Evolutionary conservation across 176 grass and related monocot species (phyloP).

Genomic region (Oryza glumipatula): DNA sequence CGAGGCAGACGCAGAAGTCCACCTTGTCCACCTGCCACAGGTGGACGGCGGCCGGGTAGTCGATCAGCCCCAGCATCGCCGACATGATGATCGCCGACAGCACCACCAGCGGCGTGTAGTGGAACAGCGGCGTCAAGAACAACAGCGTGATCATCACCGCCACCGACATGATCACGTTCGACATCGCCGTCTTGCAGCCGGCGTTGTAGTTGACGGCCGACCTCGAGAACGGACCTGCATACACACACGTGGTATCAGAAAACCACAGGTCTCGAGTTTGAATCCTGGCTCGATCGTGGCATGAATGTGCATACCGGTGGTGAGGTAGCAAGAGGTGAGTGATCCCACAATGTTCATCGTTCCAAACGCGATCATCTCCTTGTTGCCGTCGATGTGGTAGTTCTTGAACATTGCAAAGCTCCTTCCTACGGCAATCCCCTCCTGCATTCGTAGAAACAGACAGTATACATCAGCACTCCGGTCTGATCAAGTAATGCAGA

Average conservation of each 20-base stretch:
- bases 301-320: constrained; percentile 55
- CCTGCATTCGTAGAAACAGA: constrained; percentile 40
- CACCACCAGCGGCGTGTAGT: constrained; percentile 96
- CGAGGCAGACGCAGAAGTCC: constrained; percentile 90
- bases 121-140: constrained; percentile 90
- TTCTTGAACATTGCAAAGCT: constrained; percentile 99
- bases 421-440: constrained; percentile 93
- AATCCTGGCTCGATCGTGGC: not conserved
- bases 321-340: constrained; percentile 92
- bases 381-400: constrained; percentile 98
- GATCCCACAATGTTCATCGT: constrained; percentile 92
- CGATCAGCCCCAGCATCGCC: constrained; percentile 90
- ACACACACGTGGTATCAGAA: not conserved
- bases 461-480: not conserved
- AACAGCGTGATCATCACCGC: constrained; percentile 89
- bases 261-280: not conserved
- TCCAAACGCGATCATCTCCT: constrained; percentile 96
- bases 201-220: constrained; percentile 96
- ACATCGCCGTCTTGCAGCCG: constrained; percentile 96
- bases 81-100: constrained; percentile 93
- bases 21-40: constrained; percentile 96
- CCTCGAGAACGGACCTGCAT: constrained; percentile 72
- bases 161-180: constrained; percentile 86
- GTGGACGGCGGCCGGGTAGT: constrained; percentile 75
- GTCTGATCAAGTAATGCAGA: not conserved